A percentile compares a stretch with the other conserved stretches of the same genome.
Conservation (phyloP, 192 early-diverging fungal species). For the Radiomyces spectabilis region DNA sequence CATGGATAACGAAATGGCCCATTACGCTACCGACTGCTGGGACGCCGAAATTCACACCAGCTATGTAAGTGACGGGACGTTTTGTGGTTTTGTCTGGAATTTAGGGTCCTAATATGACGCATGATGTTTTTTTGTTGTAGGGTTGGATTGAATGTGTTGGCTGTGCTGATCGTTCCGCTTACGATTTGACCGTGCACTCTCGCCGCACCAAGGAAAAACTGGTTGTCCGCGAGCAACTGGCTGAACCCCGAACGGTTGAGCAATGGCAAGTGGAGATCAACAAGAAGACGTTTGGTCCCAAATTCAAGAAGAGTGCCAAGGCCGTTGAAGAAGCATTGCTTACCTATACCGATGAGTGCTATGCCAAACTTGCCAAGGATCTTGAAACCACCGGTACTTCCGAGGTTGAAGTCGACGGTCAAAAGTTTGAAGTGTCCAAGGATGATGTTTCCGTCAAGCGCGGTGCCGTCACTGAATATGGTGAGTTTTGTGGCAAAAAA, state of each 20-base stretch:
- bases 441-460: conserved; percentile 24
- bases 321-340: conserved; percentile 74
- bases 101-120: background rate
- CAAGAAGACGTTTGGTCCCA: conserved; percentile 92
- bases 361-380: conserved; percentile 51
- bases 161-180: conserved; percentile 98
- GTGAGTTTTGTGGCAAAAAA: conserved; percentile 1
- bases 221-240: conserved; percentile 82
- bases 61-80: too few species aligned
- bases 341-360: conserved; percentile 39
- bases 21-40: conserved; percentile 98
- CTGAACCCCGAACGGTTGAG: conserved; percentile 73
- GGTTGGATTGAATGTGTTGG: conserved; percentile 99
- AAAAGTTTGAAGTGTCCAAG: conserved; percentile 53
- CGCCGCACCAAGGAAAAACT: conserved; percentile 88
- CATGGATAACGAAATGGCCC: conserved; percentile 99
- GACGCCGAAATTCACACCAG: conserved; percentile 95
- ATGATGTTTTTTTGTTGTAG: conserved; percentile 14
- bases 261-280: conserved; percentile 80
- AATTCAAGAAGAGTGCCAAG: conserved; percentile 89
- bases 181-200: conserved; percentile 90
- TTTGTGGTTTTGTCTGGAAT: conserved; percentile 23
- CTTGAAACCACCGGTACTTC: conserved; percentile 43
- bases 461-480: conserved; percentile 33
- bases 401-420: conserved; percentile 52